Conservation (phyloP, 306 rosid genomes). For the Lathyrus sativus region DNA sequence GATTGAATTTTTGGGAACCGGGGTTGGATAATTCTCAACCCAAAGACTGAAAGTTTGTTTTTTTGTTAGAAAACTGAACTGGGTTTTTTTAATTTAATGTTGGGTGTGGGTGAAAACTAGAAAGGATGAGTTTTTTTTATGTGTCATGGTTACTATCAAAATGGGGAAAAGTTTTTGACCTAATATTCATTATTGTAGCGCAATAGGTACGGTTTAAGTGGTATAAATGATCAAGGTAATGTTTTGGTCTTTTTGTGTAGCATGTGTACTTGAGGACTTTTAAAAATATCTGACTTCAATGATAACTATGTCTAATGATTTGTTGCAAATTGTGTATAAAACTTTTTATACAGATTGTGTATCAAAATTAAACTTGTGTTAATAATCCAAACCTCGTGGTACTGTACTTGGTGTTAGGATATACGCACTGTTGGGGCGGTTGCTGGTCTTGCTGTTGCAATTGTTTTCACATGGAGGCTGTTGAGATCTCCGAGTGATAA, state of each 20-base stretch:
- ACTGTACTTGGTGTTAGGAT: slow-evolving; percentile 59
- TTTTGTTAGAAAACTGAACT: slow-evolving; percentile 23
- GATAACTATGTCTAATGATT: not conserved
- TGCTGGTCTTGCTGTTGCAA: slow-evolving; percentile 85
- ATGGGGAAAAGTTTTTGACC: slow-evolving; percentile 5
- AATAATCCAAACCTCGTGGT: slow-evolving; percentile 8
- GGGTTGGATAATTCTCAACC: slow-evolving; percentile 13
- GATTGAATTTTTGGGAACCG: slow-evolving; percentile 24
- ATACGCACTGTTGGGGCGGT: slow-evolving; percentile 79
- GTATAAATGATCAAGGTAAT: slow-evolving; percentile 11
- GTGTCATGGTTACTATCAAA: slow-evolving; percentile 16
- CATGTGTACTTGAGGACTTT: not conserved
- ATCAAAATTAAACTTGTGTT: not conserved
- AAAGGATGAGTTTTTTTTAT: slow-evolving; percentile 26
- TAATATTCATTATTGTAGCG: not conserved
- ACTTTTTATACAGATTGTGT: not conserved
- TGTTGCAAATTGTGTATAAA: not conserved
- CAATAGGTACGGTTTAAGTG: slow-evolving; percentile 9
- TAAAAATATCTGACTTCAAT: not conserved
- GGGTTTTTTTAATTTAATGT: slow-evolving; percentile 23
- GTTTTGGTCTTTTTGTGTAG: slow-evolving; percentile 29
- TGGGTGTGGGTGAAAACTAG: slow-evolving; percentile 32
- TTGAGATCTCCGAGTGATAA: slow-evolving; percentile 67
- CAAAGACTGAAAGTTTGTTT: slow-evolving; percentile 12
- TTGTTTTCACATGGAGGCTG: slow-evolving; percentile 90